Evolutionary conservation across 371 early-diverging fungal genomes (phyloP).

Genomic region (Apophysomyces elegans): DNA sequence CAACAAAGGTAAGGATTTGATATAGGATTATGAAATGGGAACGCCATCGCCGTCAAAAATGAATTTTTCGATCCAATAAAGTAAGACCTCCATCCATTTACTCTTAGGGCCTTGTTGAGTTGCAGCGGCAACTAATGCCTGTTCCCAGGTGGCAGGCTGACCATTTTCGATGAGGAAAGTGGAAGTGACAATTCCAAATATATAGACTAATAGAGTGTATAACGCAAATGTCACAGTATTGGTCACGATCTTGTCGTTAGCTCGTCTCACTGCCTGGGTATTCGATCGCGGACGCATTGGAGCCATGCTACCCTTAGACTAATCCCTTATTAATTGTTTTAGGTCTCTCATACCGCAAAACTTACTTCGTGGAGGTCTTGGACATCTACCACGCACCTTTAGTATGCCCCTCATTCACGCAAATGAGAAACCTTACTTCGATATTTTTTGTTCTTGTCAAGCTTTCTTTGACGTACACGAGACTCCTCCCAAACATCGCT

Average conservation of each 20-base stretch:
- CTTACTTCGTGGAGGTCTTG: conserved; percentile 46
- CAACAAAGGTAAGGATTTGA: not conserved
- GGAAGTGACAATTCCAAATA: conserved; percentile 61
- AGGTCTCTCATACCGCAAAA: not conserved
- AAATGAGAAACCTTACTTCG: conserved; percentile 17
- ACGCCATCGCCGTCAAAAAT: conserved; percentile 51
- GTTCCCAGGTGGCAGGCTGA: conserved; percentile 33
- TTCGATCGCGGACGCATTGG: conserved; percentile 2
- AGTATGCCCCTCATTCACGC: not conserved
- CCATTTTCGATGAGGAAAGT: conserved; percentile 54
- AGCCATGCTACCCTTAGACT: conserved; percentile 14
- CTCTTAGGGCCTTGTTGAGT: conserved; percentile 39
- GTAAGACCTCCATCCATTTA: conserved; percentile 47
- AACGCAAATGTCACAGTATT: conserved; percentile 59
- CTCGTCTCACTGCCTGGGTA: conserved; percentile 14
- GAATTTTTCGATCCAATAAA: conserved; percentile 55
- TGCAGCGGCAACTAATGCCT: conserved; percentile 44
- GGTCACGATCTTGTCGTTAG: conserved; percentile 48
- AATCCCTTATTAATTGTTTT: not conserved
- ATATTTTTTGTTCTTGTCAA: conserved; percentile 32
- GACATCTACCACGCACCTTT: conserved; percentile 15
- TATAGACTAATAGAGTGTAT: conserved; percentile 57
- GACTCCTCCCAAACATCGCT: conserved; percentile 44
- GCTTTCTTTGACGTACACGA: conserved; percentile 34
- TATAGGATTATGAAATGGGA: conserved; percentile 31